A percentile compares a stretch with the other conserved stretches of the same genome.
Conservation (phyloP, 371 early-diverging fungal genomes). For the Zychaea mexicana region DNA sequence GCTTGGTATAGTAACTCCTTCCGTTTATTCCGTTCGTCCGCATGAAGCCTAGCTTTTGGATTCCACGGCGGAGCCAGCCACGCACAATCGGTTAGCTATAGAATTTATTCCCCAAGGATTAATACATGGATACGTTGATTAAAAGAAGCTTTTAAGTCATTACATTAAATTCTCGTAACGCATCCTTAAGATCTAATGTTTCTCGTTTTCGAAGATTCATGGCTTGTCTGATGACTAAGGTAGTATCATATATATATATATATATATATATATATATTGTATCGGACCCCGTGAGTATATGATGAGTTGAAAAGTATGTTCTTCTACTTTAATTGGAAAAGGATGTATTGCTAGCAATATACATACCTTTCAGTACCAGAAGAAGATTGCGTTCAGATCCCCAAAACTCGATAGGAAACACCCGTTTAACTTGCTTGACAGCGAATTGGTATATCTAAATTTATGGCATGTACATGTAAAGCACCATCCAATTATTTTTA, state of each 20-base stretch:
- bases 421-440: constrained; percentile 19
- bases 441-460: constrained; percentile 13
- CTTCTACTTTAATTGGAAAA: neutral
- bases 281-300: neutral
- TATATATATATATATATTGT: no score
- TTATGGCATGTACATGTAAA: neutral
- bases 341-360: neutral
- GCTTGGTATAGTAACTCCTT: constrained; percentile 56
- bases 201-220: constrained; percentile 62
- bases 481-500: neutral
- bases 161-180: no score
- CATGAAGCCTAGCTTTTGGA: constrained; percentile 28
- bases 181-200: constrained; percentile 55
- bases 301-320: neutral
- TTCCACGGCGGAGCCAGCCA: neutral
- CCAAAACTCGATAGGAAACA: constrained; percentile 58
- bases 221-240: constrained; percentile 47
- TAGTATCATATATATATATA: no score
- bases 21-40: constrained; percentile 52
- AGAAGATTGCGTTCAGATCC: constrained; percentile 53
- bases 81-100: neutral
- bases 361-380: constrained; percentile 45
- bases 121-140: no score
- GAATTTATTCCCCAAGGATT: no score
- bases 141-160: no score